phyloP scores from a whole-genome alignment of 371 early-diverging fungal species.

The Phascolomyces articulosus region DNA sequence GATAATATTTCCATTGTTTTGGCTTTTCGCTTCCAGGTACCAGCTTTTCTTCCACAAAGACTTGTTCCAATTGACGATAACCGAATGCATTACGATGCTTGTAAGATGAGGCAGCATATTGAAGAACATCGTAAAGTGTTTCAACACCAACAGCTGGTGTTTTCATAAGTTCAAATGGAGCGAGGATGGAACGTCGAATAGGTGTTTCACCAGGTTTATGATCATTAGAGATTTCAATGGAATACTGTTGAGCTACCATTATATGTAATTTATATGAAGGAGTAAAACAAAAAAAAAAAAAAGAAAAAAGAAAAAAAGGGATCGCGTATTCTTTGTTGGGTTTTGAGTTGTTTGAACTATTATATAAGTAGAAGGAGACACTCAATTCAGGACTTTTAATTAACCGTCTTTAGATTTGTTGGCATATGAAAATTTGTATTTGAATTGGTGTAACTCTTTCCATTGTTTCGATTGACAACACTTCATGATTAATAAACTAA shows the following conservation, averaged over 20 bases:
- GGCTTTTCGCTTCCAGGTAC: conserved; percentile 66
- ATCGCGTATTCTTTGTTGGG: no score
- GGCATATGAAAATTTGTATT: no score
- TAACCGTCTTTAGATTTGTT: no score
- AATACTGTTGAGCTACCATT: not conserved
- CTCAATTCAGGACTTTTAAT: no score
- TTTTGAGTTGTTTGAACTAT: no score
- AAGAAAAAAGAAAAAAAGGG: no score
- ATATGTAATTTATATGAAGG: no score
- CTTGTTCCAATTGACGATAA: conserved; percentile 63
- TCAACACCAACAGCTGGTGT: conserved; percentile 58
- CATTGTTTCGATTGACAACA: no score
- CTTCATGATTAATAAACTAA: no score
- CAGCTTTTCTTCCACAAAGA: conserved; percentile 76
- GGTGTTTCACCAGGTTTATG: conserved; percentile 28
- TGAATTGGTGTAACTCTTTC: no score
- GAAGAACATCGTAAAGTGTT: conserved; percentile 72
- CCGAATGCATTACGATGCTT: conserved; percentile 67
- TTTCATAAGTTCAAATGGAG: conserved; percentile 55
- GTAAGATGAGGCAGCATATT: conserved; percentile 49
- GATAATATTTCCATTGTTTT: conserved; percentile 84
- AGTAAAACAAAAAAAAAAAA: no score
- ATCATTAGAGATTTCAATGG: conserved; percentile 4
- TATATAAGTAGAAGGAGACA: no score
- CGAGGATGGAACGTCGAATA: conserved; percentile 58